phyloP scores from a whole-genome alignment of 176 grass and related monocot species.

The Cymbopogon citratus region DNA sequence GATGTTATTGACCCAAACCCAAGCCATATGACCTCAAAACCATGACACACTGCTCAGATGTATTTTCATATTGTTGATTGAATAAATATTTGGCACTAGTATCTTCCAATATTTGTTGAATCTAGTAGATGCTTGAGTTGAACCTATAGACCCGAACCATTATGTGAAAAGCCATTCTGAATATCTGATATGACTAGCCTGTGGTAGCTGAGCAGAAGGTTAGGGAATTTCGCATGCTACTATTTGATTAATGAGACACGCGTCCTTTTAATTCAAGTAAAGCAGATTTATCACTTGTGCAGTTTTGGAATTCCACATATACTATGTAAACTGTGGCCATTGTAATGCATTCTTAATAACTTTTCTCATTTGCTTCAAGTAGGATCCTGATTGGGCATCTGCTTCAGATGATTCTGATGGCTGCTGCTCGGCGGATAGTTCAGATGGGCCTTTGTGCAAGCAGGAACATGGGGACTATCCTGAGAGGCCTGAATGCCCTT shows the following conservation, averaged over 20 bases:
- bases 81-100: not conserved
- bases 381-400: constrained; percentile 35
- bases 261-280: not conserved
- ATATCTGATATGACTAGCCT: not conserved
- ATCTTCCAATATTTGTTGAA: not conserved
- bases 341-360: not conserved
- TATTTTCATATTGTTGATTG: not conserved
- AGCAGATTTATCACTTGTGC: not conserved
- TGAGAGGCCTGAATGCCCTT: constrained; percentile 36
- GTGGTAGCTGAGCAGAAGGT: not conserved
- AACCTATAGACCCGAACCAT: not conserved
- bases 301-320: not conserved
- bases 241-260: not conserved
- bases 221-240: not conserved
- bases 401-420: constrained; percentile 33
- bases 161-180: not conserved
- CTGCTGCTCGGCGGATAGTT: constrained; percentile 39
- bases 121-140: not conserved
- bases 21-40: not conserved
- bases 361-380: constrained; percentile 1
- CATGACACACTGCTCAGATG: not conserved
- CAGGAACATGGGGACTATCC: constrained; percentile 26
- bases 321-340: not conserved
- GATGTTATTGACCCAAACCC: not conserved
- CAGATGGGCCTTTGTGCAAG: constrained; percentile 39